Evolutionary conservation across 768 basidiomycete species (phyloP).

Genomic region (Mycena crocata): DNA sequence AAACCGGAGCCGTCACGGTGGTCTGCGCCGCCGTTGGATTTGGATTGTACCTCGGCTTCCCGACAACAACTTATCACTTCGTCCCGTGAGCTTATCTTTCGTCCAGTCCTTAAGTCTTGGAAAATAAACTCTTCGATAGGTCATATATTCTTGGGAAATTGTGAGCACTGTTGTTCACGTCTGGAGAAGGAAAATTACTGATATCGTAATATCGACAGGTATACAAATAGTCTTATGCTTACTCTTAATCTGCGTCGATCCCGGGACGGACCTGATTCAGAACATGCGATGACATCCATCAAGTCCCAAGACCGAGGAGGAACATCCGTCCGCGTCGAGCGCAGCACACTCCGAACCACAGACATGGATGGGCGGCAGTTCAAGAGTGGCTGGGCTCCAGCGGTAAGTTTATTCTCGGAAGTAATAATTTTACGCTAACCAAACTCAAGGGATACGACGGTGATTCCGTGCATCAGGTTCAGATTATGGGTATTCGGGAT

Average conservation of each 20-base stretch:
- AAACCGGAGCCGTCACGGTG: background rate
- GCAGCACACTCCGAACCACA: no score
- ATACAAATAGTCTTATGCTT: constrained; percentile 1
- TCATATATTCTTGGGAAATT: background rate
- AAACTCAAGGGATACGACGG: no score
- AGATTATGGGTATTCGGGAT: no score
- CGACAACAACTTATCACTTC: background rate
- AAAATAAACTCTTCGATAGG: background rate
- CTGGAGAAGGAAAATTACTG: background rate
- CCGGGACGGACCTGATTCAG: no score
- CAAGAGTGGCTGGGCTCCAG: no score
- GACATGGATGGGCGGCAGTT: no score
- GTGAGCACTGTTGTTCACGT: background rate
- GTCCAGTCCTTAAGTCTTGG: background rate
- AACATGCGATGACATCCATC: background rate
- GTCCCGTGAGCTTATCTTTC: background rate
- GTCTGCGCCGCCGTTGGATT: background rate
- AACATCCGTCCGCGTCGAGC: background rate
- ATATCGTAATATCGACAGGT: background rate
- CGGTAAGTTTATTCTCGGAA: no score
- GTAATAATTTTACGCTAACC: no score
- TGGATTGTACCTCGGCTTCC: background rate
- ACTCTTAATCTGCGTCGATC: background rate
- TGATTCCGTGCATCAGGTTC: no score
- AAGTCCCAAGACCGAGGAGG: background rate